These are phyloP conservation scores for Stropharia rugosoannulata DNA, from an alignment of 768 basidiomycete genomes.

Conservation along the genomic window DNA sequence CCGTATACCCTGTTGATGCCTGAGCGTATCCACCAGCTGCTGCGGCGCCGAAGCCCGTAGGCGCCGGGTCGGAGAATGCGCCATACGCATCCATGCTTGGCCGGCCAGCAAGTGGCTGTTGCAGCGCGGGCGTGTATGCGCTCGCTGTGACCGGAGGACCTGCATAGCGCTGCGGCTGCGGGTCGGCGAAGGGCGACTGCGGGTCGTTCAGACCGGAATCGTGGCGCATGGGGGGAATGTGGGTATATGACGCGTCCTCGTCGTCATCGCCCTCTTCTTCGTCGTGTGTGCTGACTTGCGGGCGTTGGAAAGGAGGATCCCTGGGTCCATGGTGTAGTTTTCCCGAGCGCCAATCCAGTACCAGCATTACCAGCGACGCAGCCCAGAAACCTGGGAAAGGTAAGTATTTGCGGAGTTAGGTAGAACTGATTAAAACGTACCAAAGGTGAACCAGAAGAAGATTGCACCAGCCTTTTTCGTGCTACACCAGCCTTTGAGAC, in stretches of 20 bases:
- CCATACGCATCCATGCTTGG: constrained; percentile 88
- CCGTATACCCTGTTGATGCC: constrained; percentile 12
- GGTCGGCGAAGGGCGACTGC: constrained; percentile 54
- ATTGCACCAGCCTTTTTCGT: constrained; percentile 90
- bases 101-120: constrained; percentile 37
- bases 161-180: constrained; percentile 45
- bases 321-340: constrained; percentile 50
- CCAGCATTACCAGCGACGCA: constrained; percentile 61
- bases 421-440: constrained; percentile 38
- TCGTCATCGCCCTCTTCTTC: constrained; percentile 56
- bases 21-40: constrained; percentile 24
- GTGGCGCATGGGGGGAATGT: constrained; percentile 40
- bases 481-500: constrained; percentile 79
- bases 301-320: constrained; percentile 78
- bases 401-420: not conserved
- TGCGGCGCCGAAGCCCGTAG: constrained; percentile 62
- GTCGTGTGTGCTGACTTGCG: constrained; percentile 43
- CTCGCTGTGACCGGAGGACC: constrained; percentile 20
- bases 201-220: constrained; percentile 19
- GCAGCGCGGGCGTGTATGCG: constrained; percentile 29
- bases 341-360: constrained; percentile 78
- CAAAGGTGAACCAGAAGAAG: constrained; percentile 86
- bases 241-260: constrained; percentile 51
- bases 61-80: constrained; percentile 87
- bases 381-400: constrained; percentile 65